These are phyloP conservation scores for Colletotrichum paranaense DNA, from an alignment of 2,329 filamentous ascomycete species.

Conservation along the genomic window DNA sequence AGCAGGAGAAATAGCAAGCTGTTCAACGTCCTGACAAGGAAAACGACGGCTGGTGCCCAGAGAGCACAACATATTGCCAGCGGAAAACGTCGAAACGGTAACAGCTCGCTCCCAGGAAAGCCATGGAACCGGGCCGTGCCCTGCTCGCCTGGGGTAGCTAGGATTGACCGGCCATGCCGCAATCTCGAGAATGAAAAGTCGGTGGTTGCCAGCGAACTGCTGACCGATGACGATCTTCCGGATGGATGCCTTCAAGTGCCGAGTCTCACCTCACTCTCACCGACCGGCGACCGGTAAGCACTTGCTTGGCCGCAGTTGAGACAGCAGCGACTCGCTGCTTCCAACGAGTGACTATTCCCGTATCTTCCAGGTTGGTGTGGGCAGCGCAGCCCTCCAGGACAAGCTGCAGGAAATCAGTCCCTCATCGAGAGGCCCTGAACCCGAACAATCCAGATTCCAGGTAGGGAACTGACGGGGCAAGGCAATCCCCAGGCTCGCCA, in stretches of 20 bases:
- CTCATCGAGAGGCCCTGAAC: background rate
- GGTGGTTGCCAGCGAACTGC: background rate
- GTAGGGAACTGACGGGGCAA: background rate
- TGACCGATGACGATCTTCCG: background rate
- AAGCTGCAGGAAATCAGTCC: conserved; percentile 7
- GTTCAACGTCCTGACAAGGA: background rate
- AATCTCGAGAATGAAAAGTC: background rate
- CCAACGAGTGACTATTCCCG: conserved; percentile 8
- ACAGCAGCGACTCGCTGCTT: conserved; percentile 13
- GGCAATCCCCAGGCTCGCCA: background rate
- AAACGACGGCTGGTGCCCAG: background rate
- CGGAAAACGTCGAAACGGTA: background rate
- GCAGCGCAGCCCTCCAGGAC: conserved; percentile 13
- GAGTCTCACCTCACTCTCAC: background rate
- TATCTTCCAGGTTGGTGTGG: conserved; percentile 5
- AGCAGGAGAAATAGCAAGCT: background rate
- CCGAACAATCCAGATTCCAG: conserved; percentile 5
- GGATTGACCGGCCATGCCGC: conserved; percentile 10
- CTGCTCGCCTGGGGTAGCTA: background rate
- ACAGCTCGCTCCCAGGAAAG: background rate
- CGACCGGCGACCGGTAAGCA: background rate
- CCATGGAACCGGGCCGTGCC: background rate
- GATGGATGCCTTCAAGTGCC: conserved; percentile 2
- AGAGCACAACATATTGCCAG: background rate
- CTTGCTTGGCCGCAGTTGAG: conserved; percentile 5